Evolutionary conservation across 106 monocot species (phyloP).

Genomic region (Narthecium ossifragum): DNA sequence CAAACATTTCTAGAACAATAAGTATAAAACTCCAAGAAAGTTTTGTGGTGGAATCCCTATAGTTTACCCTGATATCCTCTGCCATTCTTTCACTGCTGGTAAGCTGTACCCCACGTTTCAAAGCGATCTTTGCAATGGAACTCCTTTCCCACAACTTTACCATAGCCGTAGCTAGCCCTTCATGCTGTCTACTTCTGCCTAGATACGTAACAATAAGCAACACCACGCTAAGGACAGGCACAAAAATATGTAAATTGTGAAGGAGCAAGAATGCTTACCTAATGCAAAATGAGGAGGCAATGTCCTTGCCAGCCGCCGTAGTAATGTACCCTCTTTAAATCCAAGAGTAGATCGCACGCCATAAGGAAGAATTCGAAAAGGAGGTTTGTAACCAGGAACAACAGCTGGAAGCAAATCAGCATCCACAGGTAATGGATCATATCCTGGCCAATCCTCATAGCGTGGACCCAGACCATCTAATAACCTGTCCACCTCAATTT

Average conservation of each 20-base stretch:
- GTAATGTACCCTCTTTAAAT: constrained; percentile 58
- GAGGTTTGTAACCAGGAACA: constrained; percentile 70
- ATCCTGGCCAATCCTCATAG: constrained; percentile 84
- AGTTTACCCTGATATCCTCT: constrained; percentile 76
- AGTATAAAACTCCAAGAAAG: no score
- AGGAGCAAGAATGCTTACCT: constrained; percentile 36
- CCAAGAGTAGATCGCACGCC: constrained; percentile 60
- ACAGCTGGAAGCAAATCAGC: constrained; percentile 86
- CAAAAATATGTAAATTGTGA: neutral
- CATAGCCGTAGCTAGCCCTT: constrained; percentile 87
- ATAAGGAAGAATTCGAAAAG: constrained; percentile 88
- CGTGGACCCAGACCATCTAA: constrained; percentile 80
- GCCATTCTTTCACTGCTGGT: constrained; percentile 99
- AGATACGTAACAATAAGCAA: neutral
- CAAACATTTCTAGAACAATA: no score
- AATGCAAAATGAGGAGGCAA: constrained; percentile 97
- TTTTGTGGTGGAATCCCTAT: no score
- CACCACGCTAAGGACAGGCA: neutral
- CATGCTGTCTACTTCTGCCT: constrained; percentile 96
- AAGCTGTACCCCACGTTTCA: constrained; percentile 93
- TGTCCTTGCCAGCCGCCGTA: constrained; percentile 72
- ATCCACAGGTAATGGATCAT: constrained; percentile 86
- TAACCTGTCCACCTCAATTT: constrained; percentile 68
- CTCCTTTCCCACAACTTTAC: constrained; percentile 89
- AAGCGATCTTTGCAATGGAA: constrained; percentile 85